Conservation (phyloP, 176 grass and related monocot species). For the Oryza rufipogon region DNA sequence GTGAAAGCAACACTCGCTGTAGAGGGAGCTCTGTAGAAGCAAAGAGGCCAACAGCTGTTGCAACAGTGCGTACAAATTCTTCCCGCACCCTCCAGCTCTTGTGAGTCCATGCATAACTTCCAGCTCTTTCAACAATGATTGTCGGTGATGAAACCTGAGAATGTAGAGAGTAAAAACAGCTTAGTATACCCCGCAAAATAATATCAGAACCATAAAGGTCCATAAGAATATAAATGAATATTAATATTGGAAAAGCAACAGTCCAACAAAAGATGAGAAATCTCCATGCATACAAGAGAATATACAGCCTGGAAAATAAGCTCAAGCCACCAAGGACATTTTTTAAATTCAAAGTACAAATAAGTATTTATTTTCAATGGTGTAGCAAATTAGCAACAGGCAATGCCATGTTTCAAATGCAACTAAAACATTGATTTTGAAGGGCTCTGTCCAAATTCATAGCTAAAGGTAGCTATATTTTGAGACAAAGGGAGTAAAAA, state of each 20-base stretch:
- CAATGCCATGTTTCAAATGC: too few relatives aligned
- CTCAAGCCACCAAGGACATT: neutral
- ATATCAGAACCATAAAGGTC: too few relatives aligned
- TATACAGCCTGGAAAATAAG: constrained; percentile 21
- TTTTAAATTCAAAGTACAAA: constrained; percentile 25
- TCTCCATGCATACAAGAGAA: neutral
- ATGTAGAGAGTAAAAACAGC: too few relatives aligned
- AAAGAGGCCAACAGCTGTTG: constrained; percentile 74
- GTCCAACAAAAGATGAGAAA: neutral
- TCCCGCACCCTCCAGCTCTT: constrained; percentile 89
- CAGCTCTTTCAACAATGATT: too few relatives aligned
- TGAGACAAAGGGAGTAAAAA: too few relatives aligned
- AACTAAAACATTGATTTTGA: too few relatives aligned
- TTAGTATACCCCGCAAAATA: too few relatives aligned
- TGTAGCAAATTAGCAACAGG: neutral
- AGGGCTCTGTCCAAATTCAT: too few relatives aligned
- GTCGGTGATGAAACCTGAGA: too few relatives aligned
- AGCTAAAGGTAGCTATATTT: too few relatives aligned
- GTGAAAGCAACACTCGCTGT: constrained; percentile 73
- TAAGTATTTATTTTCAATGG: neutral
- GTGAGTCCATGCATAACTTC: constrained; percentile 88
- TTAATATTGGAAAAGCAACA: constrained; percentile 6
- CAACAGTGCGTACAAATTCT: constrained; percentile 86
- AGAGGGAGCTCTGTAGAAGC: constrained; percentile 87
- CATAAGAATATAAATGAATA: constrained; percentile 18